These are phyloP conservation scores for Cordia subcordata DNA, from an alignment of 257 asterid species.

Conservation along the genomic window DNA sequence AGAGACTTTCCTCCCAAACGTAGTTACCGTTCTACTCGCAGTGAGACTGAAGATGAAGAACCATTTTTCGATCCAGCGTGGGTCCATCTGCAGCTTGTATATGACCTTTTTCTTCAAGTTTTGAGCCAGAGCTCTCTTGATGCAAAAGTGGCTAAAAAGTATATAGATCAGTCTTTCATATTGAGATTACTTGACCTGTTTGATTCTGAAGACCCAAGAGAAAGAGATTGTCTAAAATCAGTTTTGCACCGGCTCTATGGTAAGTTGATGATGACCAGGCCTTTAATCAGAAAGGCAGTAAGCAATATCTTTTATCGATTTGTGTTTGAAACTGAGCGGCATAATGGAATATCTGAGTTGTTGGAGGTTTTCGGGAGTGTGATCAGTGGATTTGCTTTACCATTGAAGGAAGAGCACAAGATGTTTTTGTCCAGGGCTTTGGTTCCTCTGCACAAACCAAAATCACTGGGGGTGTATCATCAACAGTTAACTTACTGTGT, in stretches of 20 bases:
- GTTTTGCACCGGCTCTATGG: slow-evolving; percentile 43
- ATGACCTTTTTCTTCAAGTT: slow-evolving; percentile 30
- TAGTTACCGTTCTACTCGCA: slow-evolving; percentile 20
- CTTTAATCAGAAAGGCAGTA: slow-evolving; percentile 39
- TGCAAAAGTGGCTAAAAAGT: slow-evolving; percentile 39
- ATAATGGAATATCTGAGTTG: slow-evolving; percentile 38
- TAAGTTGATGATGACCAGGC: slow-evolving; percentile 45
- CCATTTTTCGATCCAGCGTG: slow-evolving; percentile 47
- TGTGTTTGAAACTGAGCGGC: slow-evolving; percentile 39
- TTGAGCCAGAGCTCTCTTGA: slow-evolving; percentile 28
- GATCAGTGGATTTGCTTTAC: slow-evolving; percentile 44
- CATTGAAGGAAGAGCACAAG: slow-evolving; percentile 42
- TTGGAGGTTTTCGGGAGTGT: slow-evolving; percentile 47
- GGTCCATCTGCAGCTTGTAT: slow-evolving; percentile 46
- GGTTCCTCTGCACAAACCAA: slow-evolving; percentile 46
- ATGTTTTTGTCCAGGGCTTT: slow-evolving; percentile 30
- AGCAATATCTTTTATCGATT: slow-evolving; percentile 37
- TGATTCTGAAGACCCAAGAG: slow-evolving; percentile 46
- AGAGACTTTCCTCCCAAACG: slow-evolving; percentile 42
- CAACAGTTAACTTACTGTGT: slow-evolving; percentile 41
- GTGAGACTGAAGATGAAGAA: slow-evolving; percentile 42
- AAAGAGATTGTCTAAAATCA: slow-evolving; percentile 42
- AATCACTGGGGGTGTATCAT: slow-evolving; percentile 40
- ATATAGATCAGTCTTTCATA: slow-evolving; percentile 31
- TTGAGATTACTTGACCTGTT: slow-evolving; percentile 32